Evolutionary conservation across 2,329 filamentous ascomycete genomes (phyloP).

Genomic region (Verticillium klebahnii): DNA sequence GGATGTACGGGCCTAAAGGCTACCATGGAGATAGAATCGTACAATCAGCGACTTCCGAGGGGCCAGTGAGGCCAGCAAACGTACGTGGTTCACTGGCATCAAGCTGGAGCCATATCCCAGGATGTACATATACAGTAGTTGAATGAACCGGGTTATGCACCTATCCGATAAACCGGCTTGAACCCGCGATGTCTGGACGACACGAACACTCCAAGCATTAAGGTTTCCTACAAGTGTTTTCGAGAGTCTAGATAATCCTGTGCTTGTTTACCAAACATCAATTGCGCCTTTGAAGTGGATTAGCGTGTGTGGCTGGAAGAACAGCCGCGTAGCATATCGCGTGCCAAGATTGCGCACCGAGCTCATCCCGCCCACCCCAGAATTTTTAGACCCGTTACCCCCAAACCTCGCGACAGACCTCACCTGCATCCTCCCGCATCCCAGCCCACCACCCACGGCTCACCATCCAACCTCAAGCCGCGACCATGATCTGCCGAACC

Average conservation of each 20-base stretch:
- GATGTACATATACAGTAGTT: neutral
- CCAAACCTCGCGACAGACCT: constrained; percentile 1
- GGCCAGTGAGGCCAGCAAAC: neutral
- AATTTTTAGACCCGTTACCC: constrained; percentile 12
- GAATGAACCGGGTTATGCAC: neutral
- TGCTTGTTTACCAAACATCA: too few relatives aligned
- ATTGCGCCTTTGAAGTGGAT: neutral
- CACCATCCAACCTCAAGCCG: neutral
- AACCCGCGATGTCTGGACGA: neutral
- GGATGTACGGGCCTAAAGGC: neutral
- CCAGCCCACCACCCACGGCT: neutral
- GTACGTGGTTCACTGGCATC: neutral
- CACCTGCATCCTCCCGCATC: constrained; percentile 1
- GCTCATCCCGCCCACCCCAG: constrained; percentile 13
- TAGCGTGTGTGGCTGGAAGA: neutral
- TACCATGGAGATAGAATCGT: neutral
- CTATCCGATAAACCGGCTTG: neutral
- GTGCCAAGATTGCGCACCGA: neutral
- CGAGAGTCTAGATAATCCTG: too few relatives aligned
- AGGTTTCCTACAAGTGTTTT: too few relatives aligned
- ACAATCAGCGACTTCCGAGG: neutral
- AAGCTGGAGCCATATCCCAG: neutral
- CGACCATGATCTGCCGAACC: constrained; percentile 34
- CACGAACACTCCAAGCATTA: neutral
- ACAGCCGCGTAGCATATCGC: neutral